These are phyloP conservation scores for Malus hybrid DNA, from an alignment of 331 rosid genomes.

Conservation along the genomic window DNA sequence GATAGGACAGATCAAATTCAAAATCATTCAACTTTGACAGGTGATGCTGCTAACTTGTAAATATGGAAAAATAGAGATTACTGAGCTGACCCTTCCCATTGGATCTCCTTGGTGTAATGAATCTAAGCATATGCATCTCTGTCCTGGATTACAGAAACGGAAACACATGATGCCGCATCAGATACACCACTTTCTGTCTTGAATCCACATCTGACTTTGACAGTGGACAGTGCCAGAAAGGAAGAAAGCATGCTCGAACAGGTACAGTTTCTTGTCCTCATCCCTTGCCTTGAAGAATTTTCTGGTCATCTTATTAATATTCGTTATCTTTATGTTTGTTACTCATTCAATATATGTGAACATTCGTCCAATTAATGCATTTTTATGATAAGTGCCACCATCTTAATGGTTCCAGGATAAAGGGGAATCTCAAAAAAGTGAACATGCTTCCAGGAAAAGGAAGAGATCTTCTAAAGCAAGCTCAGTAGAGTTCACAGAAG, in stretches of 20 bases:
- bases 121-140: not conserved
- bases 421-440: constrained; percentile 12
- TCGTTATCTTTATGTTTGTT: not conserved
- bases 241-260: constrained; percentile 61
- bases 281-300: not conserved
- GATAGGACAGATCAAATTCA: constrained; percentile 16
- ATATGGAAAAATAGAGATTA: not conserved
- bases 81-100: not conserved
- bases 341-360: not conserved
- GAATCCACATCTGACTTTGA: not conserved
- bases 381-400: constrained; percentile 33
- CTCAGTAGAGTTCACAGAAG: constrained; percentile 33
- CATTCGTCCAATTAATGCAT: not conserved
- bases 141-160: constrained; percentile 8
- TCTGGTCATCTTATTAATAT: constrained; percentile 1
- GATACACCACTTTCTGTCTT: constrained; percentile 22
- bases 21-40: constrained; percentile 18
- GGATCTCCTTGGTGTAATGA: not conserved
- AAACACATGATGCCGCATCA: constrained; percentile 18
- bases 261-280: constrained; percentile 44
- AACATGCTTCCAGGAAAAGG: constrained; percentile 19
- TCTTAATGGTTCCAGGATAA: constrained; percentile 38
- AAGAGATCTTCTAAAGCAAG: constrained; percentile 28
- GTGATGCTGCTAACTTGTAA: constrained; percentile 9
- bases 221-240: constrained; percentile 26